Evolutionary conservation across 768 basidiomycete species (phyloP).

Genomic region (Rhizopogon vinicolor): DNA sequence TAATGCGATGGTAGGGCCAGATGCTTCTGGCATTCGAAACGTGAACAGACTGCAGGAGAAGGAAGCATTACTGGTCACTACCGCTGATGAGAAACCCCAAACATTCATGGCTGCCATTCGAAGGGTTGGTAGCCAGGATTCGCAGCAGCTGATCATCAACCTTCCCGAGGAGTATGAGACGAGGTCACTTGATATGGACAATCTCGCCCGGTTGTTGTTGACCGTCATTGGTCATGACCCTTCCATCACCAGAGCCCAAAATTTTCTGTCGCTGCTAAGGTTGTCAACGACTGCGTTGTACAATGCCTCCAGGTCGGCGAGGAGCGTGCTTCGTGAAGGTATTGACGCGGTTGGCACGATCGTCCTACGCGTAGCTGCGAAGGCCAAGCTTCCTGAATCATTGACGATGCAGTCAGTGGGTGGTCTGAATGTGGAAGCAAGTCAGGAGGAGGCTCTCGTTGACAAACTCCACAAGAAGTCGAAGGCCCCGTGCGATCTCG

Average conservation of each 20-base stretch:
- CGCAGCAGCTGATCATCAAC: conserved; percentile 36
- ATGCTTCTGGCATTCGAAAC: conserved; percentile 65
- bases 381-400: conserved; percentile 37
- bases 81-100: conserved; percentile 72
- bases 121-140: conserved; percentile 35
- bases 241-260: conserved; percentile 58
- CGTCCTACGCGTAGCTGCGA: conserved; percentile 40
- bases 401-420: conserved; percentile 15
- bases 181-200: conserved; percentile 51
- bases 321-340: conserved; percentile 59
- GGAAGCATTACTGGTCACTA: conserved; percentile 63
- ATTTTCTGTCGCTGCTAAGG: conserved; percentile 62
- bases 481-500: conserved; percentile 47
- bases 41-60: conserved; percentile 61
- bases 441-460: conserved; percentile 26
- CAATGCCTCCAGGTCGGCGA: conserved; percentile 46
- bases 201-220: conserved; percentile 67
- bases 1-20: conserved; percentile 36
- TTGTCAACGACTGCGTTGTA: conserved; percentile 54
- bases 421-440: not conserved
- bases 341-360: conserved; percentile 62
- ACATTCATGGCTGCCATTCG: conserved; percentile 56
- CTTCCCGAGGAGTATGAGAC: conserved; percentile 56
- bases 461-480: conserved; percentile 36
- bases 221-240: conserved; percentile 79